Evolutionary conservation across 306 rosid species (phyloP).

Genomic region (Sicyos edulis): DNA sequence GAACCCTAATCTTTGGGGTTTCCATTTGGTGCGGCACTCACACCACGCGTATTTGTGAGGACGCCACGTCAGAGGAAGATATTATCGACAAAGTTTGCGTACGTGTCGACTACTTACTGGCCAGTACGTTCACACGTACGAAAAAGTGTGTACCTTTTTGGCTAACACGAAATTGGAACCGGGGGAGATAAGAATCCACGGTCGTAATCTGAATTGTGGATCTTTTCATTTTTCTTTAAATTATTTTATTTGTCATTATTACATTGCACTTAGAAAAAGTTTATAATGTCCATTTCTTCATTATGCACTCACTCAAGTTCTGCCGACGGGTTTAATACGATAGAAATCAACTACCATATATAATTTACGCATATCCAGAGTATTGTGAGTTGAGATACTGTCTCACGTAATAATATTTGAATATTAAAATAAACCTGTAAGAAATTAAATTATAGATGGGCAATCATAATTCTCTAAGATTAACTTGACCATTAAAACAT

Average conservation of each 20-base stretch:
- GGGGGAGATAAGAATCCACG: too few species aligned
- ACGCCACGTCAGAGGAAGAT: slow-evolving; percentile 3
- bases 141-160: too few species aligned
- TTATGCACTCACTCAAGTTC: not conserved
- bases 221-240: not conserved
- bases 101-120: not conserved
- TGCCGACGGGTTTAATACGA: not conserved
- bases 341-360: too few species aligned
- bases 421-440: too few species aligned
- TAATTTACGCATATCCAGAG: too few species aligned
- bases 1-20: not conserved
- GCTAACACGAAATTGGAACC: too few species aligned
- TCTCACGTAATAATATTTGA: too few species aligned
- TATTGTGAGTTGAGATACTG: too few species aligned
- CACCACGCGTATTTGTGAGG: not conserved
- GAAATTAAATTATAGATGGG: too few species aligned
- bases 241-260: slow-evolving; percentile 19
- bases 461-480: too few species aligned
- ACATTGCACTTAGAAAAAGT: not conserved
- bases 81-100: not conserved
- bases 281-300: not conserved
- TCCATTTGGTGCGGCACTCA: slow-evolving; percentile 2
- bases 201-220: not conserved
- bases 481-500: too few species aligned
- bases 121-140: too few species aligned